phyloP scores from a whole-genome alignment of 371 early-diverging fungal species.

The Actinomortierella wolfii region DNA sequence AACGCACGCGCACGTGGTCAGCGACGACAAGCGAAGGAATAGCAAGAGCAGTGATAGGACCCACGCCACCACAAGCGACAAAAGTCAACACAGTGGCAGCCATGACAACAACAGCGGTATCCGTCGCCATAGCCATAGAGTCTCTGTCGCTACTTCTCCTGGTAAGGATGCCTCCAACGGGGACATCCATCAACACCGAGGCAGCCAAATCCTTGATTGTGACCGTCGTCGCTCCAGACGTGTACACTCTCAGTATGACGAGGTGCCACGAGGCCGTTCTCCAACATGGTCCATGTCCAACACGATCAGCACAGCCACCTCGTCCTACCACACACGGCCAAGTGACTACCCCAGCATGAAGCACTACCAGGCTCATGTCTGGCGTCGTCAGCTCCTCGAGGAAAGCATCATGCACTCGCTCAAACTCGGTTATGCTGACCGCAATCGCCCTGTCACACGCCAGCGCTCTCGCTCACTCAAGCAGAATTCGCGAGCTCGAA shows the following conservation, averaged over 20 bases:
- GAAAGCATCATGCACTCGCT: constrained; percentile 46
- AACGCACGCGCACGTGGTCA: background rate
- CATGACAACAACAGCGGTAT: background rate
- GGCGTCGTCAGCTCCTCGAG: constrained; percentile 38
- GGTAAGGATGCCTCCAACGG: background rate
- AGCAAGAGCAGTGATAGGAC: constrained; percentile 28
- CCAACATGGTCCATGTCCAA: constrained; percentile 34
- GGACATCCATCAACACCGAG: background rate
- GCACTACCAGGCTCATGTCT: constrained; percentile 37
- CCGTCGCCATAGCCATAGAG: background rate
- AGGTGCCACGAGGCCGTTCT: constrained; percentile 34
- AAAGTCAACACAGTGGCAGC: background rate
- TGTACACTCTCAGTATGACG: constrained; percentile 9
- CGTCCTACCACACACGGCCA: constrained; percentile 23
- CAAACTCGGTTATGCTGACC: constrained; percentile 33
- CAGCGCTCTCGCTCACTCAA: constrained; percentile 16
- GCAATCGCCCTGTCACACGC: constrained; percentile 7
- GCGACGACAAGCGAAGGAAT: constrained; percentile 9
- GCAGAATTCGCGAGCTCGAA: constrained; percentile 16
- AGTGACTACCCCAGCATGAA: constrained; percentile 17
- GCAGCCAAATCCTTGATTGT: no score
- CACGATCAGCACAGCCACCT: constrained; percentile 24
- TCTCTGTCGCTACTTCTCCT: no score
- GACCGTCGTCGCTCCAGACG: no score
- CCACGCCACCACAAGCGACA: constrained; percentile 9